Percentiles rank a stretch among this genome's conserved stretches.
These are phyloP conservation scores for Chaetomidium leptoderma DNA, from an alignment of 495 filamentous ascomycete genomes.

Conservation along the genomic window DNA sequence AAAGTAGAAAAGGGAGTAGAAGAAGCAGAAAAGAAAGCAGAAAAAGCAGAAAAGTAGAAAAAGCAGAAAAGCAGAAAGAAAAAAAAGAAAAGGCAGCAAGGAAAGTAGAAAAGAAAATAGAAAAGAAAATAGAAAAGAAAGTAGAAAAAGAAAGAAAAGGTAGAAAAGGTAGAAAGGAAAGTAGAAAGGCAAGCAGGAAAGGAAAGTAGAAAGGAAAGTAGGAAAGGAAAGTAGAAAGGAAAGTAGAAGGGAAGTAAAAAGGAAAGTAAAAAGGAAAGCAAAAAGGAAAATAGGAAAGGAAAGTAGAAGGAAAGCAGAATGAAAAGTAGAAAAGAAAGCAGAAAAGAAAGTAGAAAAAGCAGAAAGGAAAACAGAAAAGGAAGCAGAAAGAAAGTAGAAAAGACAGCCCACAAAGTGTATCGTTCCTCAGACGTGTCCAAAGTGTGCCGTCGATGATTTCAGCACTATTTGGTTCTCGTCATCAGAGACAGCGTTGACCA, in stretches of 20 bases:
- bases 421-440: background rate
- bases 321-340: too few relatives aligned
- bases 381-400: too few relatives aligned
- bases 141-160: background rate
- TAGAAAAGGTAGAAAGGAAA: background rate
- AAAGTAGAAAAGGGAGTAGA: too few relatives aligned
- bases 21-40: too few relatives aligned
- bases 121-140: background rate
- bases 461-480: too few relatives aligned
- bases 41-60: background rate
- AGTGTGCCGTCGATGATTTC: background rate
- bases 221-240: background rate
- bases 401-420: background rate
- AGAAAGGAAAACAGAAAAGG: too few relatives aligned
- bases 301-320: too few relatives aligned
- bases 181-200: too few relatives aligned
- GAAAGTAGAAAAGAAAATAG: background rate
- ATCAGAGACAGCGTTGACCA: background rate
- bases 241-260: background rate
- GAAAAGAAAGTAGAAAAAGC: too few relatives aligned
- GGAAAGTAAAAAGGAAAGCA: background rate
- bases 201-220: background rate
- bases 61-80: background rate
- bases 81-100: background rate
- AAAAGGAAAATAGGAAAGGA: too few relatives aligned